These are phyloP conservation scores for Neocucurbitaria cava DNA, from an alignment of 2,329 filamentous ascomycete species.

Conservation along the genomic window DNA sequence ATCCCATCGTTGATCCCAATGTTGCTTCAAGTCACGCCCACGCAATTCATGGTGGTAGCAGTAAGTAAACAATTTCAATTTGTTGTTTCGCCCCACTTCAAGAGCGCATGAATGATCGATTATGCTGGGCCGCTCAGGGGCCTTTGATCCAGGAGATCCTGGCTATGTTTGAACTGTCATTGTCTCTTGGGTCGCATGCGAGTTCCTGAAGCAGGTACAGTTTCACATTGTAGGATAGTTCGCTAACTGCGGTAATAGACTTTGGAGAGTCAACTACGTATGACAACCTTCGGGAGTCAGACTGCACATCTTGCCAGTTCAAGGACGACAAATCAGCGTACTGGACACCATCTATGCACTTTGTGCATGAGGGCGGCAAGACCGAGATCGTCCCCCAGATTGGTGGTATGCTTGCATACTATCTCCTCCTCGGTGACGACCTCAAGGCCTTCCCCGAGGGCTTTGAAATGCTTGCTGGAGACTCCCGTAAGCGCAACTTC, in stretches of 20 bases:
- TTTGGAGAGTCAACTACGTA: constrained; percentile 70
- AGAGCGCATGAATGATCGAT: constrained; percentile 9
- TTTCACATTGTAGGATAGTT: constrained; percentile 19
- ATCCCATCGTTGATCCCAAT: constrained; percentile 47
- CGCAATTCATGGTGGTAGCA: constrained; percentile 49
- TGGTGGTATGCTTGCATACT: constrained; percentile 68
- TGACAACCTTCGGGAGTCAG: constrained; percentile 65
- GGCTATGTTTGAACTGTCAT: constrained; percentile 2
- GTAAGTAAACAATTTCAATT: constrained; percentile 59
- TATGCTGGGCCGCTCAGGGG: constrained; percentile 3
- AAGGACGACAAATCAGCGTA: constrained; percentile 51
- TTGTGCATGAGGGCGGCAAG: constrained; percentile 66
- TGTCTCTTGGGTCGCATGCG: background rate
- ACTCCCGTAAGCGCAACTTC: constrained; percentile 64
- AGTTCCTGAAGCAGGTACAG: constrained; percentile 20
- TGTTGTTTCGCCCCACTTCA: constrained; percentile 48
- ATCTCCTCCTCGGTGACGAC: constrained; percentile 75
- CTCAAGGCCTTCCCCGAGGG: constrained; percentile 75
- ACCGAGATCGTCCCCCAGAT: constrained; percentile 70
- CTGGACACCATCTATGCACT: constrained; percentile 72
- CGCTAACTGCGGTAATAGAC: constrained; percentile 38
- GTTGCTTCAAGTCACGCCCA: constrained; percentile 40
- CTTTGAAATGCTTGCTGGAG: constrained; percentile 74
- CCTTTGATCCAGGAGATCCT: background rate
- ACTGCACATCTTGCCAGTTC: constrained; percentile 72